phyloP scores from a whole-genome alignment of 192 early-diverging fungal genomes.

The Coemansia sp. region DNA sequence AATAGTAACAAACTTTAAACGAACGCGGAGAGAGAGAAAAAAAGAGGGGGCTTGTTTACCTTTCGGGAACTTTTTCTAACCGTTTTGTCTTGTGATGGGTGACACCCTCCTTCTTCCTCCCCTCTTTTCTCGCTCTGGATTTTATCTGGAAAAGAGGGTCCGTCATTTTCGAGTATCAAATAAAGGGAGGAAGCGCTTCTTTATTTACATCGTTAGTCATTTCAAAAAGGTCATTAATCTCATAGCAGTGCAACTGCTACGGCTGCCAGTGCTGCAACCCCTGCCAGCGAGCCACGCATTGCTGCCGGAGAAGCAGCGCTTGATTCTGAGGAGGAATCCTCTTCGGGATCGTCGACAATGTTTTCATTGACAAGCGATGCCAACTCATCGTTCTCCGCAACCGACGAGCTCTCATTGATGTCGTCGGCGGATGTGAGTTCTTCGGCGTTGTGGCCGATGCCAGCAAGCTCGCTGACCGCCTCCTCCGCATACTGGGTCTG shows the following conservation, averaged over 20 bases:
- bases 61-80: background rate
- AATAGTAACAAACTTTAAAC: conserved; percentile 2
- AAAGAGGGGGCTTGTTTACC: conserved; percentile 3
- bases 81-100: background rate
- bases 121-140: no score
- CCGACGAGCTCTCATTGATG: background rate
- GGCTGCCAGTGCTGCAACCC: background rate
- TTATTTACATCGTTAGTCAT: background rate
- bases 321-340: background rate
- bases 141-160: background rate
- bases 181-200: no score
- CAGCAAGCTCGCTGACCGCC: background rate
- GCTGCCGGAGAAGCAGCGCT: conserved; percentile 1
- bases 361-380: background rate
- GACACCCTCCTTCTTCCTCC: no score
- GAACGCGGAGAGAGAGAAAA: background rate
- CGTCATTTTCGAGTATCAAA: background rate
- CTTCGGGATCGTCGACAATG: background rate
- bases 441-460: conserved; percentile 16
- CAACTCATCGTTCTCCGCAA: background rate
- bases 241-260: background rate
- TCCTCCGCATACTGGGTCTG: background rate
- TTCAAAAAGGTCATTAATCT: background rate
- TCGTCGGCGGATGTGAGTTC: background rate
- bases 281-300: conserved; percentile 1